Base-by-base conservation (phyloP, 371 early-diverging fungal genomes). In the Funneliformis caledonium region DNA sequence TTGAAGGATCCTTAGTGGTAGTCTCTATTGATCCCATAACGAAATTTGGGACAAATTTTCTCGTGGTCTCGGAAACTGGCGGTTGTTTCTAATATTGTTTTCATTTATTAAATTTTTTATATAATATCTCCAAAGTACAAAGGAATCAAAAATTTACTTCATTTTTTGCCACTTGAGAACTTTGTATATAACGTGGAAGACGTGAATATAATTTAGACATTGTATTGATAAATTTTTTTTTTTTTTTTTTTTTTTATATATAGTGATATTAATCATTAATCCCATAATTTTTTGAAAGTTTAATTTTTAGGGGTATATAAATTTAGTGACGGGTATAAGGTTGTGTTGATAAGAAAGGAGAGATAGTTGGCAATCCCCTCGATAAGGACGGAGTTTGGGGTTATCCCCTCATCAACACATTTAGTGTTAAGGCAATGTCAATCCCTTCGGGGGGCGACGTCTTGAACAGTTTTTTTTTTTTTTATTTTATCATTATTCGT, bases 321-420 rank as follows among this genome's bases (percentile, higher is more conserved):
- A 1, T 37, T 37, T 37, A 52, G 2, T 16, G 56, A 6, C 50
- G 12, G 2, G n/a, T 2, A 42, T 43, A n/a, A 11, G 60, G 10
- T 48, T 50, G 77, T 77, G 77, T 77, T 77, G 77, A 77, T 77
- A 77, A 77, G 77, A 77, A 77, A 77, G 77, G 77, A 77, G 77
- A 77, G 77, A 77, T 77, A 77, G 77, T 77, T 77, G 77, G 37
- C 37, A 37, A 37, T 37, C 37, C 37, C 37, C 37, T 37, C 37
- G 37, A 37, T 37, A 37, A 37, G 37, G 37, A 37, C 37, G 37
- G 37, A 37, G 37, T 37, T 37, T 3, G 37, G 1, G 37, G 37
- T 37, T 37, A 37, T 37, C 37, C 37, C 37, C 37, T 37, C 37
- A 37, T 37, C 37, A 37, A 37, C 37, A 37, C 37, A 37, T 37